Conservation (phyloP, 2,329 filamentous ascomycete genomes). For the Alternaria sp. region DNA sequence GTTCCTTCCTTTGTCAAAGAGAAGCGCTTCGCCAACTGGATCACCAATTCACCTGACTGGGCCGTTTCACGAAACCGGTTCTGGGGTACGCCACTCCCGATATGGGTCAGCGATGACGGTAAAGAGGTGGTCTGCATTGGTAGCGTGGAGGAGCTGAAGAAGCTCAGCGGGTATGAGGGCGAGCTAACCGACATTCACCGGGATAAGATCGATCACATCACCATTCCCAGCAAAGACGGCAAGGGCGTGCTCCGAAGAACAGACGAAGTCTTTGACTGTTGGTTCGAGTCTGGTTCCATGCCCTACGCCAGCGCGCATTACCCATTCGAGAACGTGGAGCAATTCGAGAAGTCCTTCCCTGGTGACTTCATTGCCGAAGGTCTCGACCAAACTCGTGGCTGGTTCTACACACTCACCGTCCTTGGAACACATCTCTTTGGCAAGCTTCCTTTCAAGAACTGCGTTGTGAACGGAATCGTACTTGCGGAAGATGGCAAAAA, state of each 20-base stretch:
- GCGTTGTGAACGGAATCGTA: slow-evolving; percentile 94
- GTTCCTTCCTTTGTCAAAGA: slow-evolving; percentile 91
- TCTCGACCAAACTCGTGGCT: slow-evolving; percentile 90
- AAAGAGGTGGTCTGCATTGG: slow-evolving; percentile 87
- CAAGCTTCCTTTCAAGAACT: slow-evolving; percentile 87
- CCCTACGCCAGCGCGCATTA: slow-evolving; percentile 91
- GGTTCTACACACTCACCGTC: slow-evolving; percentile 94
- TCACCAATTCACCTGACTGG: slow-evolving; percentile 90
- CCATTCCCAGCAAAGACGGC: slow-evolving; percentile 87
- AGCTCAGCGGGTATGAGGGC: slow-evolving; percentile 84
- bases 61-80: slow-evolving; percentile 93
- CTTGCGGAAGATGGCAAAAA: slow-evolving; percentile 96
- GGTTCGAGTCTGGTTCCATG: slow-evolving; percentile 97
- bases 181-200: slow-evolving; percentile 87
- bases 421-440: slow-evolving; percentile 88
- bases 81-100: slow-evolving; percentile 90
- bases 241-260: slow-evolving; percentile 82
- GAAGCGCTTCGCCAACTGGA: slow-evolving; percentile 89
- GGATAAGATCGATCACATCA: slow-evolving; percentile 92
- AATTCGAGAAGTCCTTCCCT: slow-evolving; percentile 81
- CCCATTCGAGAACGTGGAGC: slow-evolving; percentile 85
- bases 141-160: slow-evolving; percentile 81
- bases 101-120: slow-evolving; percentile 90
- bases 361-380: slow-evolving; percentile 95
- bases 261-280: slow-evolving; percentile 93